These are phyloP conservation scores for Scleroderma bovista DNA, from an alignment of 768 basidiomycete genomes.

Conservation along the genomic window DNA sequence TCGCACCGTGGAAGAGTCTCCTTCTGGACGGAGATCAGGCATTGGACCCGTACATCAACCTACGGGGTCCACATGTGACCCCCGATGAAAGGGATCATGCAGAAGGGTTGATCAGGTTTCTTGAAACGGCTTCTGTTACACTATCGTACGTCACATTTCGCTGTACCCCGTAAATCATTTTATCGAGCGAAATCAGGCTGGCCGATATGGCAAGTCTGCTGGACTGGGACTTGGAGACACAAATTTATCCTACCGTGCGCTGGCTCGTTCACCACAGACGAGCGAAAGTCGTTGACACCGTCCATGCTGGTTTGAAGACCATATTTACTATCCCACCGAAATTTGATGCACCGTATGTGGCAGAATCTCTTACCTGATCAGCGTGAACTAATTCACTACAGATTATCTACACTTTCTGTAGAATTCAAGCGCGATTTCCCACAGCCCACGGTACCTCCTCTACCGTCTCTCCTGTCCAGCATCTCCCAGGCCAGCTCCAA, in stretches of 20 bases:
- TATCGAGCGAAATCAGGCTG: constrained; percentile 38
- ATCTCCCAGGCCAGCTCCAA: constrained; percentile 67
- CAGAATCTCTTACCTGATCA: constrained; percentile 3
- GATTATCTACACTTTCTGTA: constrained; percentile 38
- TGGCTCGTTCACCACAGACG: constrained; percentile 89
- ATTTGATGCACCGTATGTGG: constrained; percentile 54
- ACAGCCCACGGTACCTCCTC: constrained; percentile 54
- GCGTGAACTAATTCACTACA: constrained; percentile 5
- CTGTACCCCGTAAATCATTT: background rate
- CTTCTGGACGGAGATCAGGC: constrained; percentile 61
- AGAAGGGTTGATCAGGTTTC: constrained; percentile 67
- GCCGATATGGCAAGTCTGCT: constrained; percentile 75
- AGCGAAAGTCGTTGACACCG: constrained; percentile 83
- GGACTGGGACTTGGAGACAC: constrained; percentile 78
- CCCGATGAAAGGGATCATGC: constrained; percentile 63
- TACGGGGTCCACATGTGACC: constrained; percentile 52
- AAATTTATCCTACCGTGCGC: constrained; percentile 86
- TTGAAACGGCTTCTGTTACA: constrained; percentile 68
- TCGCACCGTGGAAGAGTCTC: constrained; percentile 91
- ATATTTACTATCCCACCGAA: constrained; percentile 71
- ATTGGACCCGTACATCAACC: constrained; percentile 53
- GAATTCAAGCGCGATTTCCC: constrained; percentile 63
- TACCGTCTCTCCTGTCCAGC: constrained; percentile 67
- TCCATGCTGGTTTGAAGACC: constrained; percentile 75
- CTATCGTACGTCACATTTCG: constrained; percentile 53